Evolutionary conservation across 2,329 filamentous ascomycete species (phyloP), one percentile per base, ranked within the genome.

Genomic region (Pleurostoma richardsiae): DNA sequence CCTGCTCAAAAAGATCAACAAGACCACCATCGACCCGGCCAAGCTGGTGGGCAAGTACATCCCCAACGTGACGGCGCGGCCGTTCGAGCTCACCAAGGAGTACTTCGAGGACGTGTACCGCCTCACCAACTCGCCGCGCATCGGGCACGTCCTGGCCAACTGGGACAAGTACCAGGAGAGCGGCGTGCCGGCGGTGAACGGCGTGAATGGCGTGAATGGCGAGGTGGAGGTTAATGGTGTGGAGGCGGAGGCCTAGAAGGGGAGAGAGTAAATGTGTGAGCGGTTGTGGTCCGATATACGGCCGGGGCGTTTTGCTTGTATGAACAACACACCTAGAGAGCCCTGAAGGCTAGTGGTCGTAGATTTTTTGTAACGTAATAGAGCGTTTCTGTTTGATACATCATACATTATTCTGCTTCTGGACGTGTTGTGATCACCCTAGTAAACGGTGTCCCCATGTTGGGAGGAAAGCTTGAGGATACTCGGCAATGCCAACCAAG

Each of bases 1-100:
- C 82, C 71, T 99, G 65, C 85, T 97, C 59, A 99, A 97, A 88
- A 99, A 99, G 82, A 97, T 99, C 74, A 90, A 97, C 80, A 96
- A 95, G 83, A 96, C 91, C 28, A 95, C 88, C 45, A 97, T 99
- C 67, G 94, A 99, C 67, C 94, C 94, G 4, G 87, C 88, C 66
- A 97, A 97, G 79, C 74, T 99, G 61, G 80, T 99, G 56, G 94
- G 94, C 61, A 99, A 99, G 73, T 99, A 99, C 73, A 97, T 99
- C 56, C 94, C 94, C 58, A 99, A 99, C 70, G 95, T 99, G 56
- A 99, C 94, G 47, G 94, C 94, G 49, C 85, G 85, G 71, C 94
- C 94, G 11, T 99, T 99, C 66, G 90, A 90, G 67, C 77, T 99
- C 55, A 95, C 90, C 46, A 95, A 91, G 79, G 94, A 97, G 74